Percentiles rank a stretch among this genome's conserved stretches.
phyloP scores from a whole-genome alignment of 495 filamentous ascomycete genomes.

The Tuber umbilicatum region DNA sequence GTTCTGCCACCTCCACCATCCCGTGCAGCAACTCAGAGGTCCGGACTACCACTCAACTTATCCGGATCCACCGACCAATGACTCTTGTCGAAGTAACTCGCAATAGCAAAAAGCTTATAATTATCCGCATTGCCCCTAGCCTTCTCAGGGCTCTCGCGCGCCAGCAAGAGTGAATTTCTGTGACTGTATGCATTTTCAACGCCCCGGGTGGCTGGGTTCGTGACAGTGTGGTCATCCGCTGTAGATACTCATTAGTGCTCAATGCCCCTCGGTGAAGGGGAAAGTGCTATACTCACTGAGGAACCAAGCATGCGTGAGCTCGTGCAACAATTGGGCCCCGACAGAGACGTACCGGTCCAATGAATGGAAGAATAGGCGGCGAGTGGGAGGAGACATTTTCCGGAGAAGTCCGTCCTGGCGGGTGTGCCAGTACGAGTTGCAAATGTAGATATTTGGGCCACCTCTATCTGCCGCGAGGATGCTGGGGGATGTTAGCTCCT shows the following conservation, averaged over 20 bases:
- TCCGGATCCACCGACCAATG: not conserved
- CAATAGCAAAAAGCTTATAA: not conserved
- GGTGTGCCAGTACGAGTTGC: slow-evolving; percentile 1
- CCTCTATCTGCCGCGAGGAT: not conserved
- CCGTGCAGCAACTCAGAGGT: not conserved
- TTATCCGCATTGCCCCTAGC: not conserved
- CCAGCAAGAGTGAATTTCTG: not conserved
- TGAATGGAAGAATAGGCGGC: not conserved
- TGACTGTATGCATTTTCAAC: not conserved
- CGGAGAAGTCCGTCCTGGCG: not conserved
- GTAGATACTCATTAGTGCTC: not conserved
- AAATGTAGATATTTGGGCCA: not conserved
- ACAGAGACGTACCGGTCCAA: not conserved
- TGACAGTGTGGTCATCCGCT: not conserved
- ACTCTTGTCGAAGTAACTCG: not conserved
- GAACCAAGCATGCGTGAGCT: not conserved
- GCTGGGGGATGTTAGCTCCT: not conserved
- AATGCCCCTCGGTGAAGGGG: not conserved
- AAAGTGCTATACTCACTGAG: not conserved
- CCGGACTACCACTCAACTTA: not conserved
- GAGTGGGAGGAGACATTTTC: not conserved
- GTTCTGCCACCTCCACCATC: not conserved
- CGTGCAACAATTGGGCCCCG: not conserved
- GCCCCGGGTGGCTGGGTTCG: not conserved
- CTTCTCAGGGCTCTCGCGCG: not conserved